These are phyloP conservation scores for Tulasnella sp. DNA, from an alignment of 768 basidiomycete genomes.

Conservation along the genomic window DNA sequence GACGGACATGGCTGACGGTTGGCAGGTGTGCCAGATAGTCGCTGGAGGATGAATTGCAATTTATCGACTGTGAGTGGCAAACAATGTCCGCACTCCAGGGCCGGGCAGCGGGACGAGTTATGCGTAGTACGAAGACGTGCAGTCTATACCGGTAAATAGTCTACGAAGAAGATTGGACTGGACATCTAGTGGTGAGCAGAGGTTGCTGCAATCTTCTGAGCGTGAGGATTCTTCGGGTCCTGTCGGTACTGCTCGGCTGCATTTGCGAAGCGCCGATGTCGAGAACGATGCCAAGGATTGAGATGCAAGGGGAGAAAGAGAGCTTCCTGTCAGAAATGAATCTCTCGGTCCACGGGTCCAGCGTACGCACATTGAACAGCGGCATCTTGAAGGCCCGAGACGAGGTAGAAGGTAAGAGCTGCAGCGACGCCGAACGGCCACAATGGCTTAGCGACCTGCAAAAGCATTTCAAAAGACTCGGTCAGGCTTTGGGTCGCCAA, in stretches of 20 bases:
- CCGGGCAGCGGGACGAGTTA: neutral
- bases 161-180: neutral
- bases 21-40: neutral
- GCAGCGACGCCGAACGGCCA: constrained; percentile 72
- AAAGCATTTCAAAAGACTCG: neutral
- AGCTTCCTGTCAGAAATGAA: neutral
- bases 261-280: neutral
- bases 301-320: constrained; percentile 2
- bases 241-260: constrained; percentile 56
- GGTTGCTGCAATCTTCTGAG: constrained; percentile 54
- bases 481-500: neutral
- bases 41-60: neutral
- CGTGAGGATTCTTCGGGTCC: constrained; percentile 76
- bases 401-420: constrained; percentile 51
- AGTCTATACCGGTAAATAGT: neutral
- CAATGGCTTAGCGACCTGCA: constrained; percentile 56
- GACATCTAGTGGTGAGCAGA: constrained; percentile 32
- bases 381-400: constrained; percentile 54
- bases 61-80: neutral
- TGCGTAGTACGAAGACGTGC: neutral
- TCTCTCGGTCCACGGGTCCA: neutral
- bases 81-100: neutral
- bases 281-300: neutral
- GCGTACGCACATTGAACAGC: constrained; percentile 55
- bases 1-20: neutral